Percentiles rank a stretch among this genome's conserved stretches.
phyloP scores from a whole-genome alignment of 2,329 filamentous ascomycete genomes.

The Chaetothyriales sp. region DNA sequence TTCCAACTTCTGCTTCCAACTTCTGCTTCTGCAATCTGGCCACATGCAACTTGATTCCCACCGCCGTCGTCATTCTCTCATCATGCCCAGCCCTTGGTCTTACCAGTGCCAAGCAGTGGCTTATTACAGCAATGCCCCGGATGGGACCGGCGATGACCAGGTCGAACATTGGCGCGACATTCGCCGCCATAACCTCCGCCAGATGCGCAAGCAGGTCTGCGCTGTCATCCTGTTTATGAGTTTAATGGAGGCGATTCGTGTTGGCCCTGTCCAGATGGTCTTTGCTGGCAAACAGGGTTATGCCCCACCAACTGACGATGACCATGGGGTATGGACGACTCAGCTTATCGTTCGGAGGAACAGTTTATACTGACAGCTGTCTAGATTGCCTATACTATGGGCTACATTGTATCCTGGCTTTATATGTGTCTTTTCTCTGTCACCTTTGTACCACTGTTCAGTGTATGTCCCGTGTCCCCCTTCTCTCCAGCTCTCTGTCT shows the following conservation, averaged over 20 bases:
- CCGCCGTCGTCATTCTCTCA: constrained; percentile 12
- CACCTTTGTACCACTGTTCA: constrained; percentile 14
- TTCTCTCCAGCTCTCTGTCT: neutral
- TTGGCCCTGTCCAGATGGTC: constrained; percentile 13
- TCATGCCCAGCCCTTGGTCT: constrained; percentile 14
- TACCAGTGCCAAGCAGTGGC: constrained; percentile 4
- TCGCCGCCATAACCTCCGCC: constrained; percentile 11
- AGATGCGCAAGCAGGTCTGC: constrained; percentile 15
- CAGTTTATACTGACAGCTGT: neutral
- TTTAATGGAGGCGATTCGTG: constrained; percentile 13
- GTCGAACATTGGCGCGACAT: constrained; percentile 14
- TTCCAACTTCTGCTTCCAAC: neutral
- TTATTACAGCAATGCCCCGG: constrained; percentile 1
- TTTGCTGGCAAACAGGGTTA: constrained; percentile 13
- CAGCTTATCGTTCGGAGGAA: neutral
- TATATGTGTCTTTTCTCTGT: constrained; percentile 15
- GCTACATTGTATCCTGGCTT: constrained; percentile 15
- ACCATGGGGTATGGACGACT: constrained; percentile 12
- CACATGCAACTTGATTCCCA: constrained; percentile 16
- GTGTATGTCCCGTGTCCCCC: constrained; percentile 5
- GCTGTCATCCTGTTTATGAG: constrained; percentile 14
- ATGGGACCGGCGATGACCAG: constrained; percentile 6
- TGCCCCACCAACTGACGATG: constrained; percentile 9
- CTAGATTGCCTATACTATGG: constrained; percentile 15
- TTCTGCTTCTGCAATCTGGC: neutral